Conservation (phyloP, 2,329 filamentous ascomycete species). For the Colletotrichum chrysophilum region DNA sequence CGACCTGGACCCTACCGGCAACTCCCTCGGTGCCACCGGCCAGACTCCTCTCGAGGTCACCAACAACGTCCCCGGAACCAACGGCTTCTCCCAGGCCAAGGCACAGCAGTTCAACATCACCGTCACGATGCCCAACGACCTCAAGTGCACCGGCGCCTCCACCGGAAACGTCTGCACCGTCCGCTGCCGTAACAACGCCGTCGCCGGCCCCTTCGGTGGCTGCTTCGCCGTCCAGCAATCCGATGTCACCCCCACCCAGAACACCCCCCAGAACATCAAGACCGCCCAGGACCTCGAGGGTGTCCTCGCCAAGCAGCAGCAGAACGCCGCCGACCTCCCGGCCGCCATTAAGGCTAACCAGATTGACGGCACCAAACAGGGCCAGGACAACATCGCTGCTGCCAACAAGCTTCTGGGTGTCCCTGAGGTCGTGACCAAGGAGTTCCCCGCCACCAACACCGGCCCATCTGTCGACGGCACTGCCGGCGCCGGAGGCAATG, state of each 20-base stretch:
- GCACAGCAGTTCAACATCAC: conserved; percentile 61
- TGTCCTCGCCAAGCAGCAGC: conserved; percentile 49
- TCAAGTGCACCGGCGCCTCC: conserved; percentile 57
- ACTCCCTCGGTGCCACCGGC: conserved; percentile 46
- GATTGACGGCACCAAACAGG: conserved; percentile 37
- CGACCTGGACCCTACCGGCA: conserved; percentile 55
- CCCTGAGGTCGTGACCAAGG: conserved; percentile 28
- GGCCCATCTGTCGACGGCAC: background rate
- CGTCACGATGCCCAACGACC: conserved; percentile 53
- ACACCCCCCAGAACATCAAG: conserved; percentile 48
- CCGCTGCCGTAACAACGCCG: conserved; percentile 63
- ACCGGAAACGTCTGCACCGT: conserved; percentile 65
- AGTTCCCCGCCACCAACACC: conserved; percentile 29
- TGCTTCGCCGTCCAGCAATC: conserved; percentile 64
- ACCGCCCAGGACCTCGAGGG: conserved; percentile 50
- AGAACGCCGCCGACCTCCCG: conserved; percentile 56
- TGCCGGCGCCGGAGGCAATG: conserved; percentile 9
- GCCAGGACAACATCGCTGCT: conserved; percentile 36
- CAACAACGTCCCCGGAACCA: conserved; percentile 64
- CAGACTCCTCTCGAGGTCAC: conserved; percentile 54
- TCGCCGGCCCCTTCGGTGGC: conserved; percentile 62
- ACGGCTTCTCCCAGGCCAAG: conserved; percentile 63
- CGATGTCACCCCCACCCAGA: conserved; percentile 45
- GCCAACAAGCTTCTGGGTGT: conserved; percentile 42
- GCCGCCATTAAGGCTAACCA: conserved; percentile 45